A percentile compares a stretch with the other conserved stretches of the same genome.
These are phyloP conservation scores for Syncephalastrum contaminatum DNA, from an alignment of 371 early-diverging fungal genomes.

Conservation along the genomic window DNA sequence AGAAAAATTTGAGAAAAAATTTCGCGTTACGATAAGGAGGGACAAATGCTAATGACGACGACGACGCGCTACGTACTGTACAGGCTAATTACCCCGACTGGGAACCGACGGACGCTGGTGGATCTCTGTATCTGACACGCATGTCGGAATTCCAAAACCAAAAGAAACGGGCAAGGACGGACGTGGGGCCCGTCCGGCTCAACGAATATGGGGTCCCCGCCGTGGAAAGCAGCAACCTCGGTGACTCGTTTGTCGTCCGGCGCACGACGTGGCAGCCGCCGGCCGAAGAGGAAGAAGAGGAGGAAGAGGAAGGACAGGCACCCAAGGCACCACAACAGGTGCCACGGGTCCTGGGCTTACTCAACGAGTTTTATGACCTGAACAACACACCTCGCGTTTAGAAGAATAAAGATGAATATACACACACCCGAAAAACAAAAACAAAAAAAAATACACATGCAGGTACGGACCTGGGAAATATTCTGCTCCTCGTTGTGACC, in stretches of 20 bases:
- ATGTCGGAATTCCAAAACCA: conserved; percentile 32
- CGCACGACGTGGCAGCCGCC: conserved; percentile 18
- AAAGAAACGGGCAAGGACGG: conserved; percentile 8
- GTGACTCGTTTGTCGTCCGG: conserved; percentile 31
- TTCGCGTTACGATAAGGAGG: background rate
- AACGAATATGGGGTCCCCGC: conserved; percentile 39
- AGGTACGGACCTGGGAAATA: no score
- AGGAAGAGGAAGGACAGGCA: conserved; percentile 17
- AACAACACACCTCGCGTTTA: conserved; percentile 37
- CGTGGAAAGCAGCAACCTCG: conserved; percentile 30
- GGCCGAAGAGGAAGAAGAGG: conserved; percentile 31
- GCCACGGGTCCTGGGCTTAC: conserved; percentile 51
- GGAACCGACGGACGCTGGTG: conserved; percentile 70
- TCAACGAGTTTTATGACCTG: conserved; percentile 65
- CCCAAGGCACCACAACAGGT: conserved; percentile 15
- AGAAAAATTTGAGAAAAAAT: background rate
- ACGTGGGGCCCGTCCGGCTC: conserved; percentile 9
- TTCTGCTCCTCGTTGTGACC: no score
- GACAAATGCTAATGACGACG: background rate
- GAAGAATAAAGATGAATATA: background rate
- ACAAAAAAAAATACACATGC: no score
- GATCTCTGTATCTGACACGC: conserved; percentile 68
- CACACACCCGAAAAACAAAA: no score
- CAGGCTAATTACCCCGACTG: conserved; percentile 84
- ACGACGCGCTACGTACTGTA: no score